Evolutionary conservation across 495 filamentous ascomycete species (phyloP).

Genomic region (Friedmanniomyces endolithicus): DNA sequence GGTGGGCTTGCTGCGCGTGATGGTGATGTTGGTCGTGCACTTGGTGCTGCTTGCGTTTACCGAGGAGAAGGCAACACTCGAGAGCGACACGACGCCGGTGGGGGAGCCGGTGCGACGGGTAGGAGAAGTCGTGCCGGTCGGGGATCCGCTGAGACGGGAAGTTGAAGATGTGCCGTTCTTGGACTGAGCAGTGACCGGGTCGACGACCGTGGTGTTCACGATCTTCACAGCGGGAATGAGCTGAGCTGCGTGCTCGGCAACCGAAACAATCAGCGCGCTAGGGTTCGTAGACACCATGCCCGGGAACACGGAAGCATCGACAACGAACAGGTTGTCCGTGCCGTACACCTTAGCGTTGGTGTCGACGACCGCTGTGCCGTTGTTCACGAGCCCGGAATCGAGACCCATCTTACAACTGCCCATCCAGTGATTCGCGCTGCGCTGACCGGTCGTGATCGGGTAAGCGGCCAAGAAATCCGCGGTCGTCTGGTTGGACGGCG

Average conservation of each 20-base stretch:
- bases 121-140: not conserved
- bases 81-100: not conserved
- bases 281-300: slow-evolving; percentile 50
- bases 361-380: slow-evolving; percentile 59
- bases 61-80: not conserved
- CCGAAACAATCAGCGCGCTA: slow-evolving; percentile 45
- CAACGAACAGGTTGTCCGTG: slow-evolving; percentile 54
- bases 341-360: slow-evolving; percentile 57
- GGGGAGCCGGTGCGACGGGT: too few relatives aligned
- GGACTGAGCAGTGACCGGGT: not conserved
- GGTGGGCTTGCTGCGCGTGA: too few relatives aligned
- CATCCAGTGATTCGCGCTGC: slow-evolving; percentile 61
- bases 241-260: slow-evolving; percentile 44
- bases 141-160: not conserved
- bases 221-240: slow-evolving; percentile 35
- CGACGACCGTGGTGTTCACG: not conserved
- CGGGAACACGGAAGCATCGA: slow-evolving; percentile 53
- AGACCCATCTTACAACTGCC: slow-evolving; percentile 50
- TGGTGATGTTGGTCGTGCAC: too few relatives aligned
- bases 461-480: slow-evolving; percentile 43
- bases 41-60: too few relatives aligned
- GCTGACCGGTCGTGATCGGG: slow-evolving; percentile 34
- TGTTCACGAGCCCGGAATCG: slow-evolving; percentile 47
- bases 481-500: slow-evolving; percentile 38
- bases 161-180: not conserved